Evolutionary conservation across 2,329 filamentous ascomycete species (phyloP).

Genomic region (Fusarium poae): DNA sequence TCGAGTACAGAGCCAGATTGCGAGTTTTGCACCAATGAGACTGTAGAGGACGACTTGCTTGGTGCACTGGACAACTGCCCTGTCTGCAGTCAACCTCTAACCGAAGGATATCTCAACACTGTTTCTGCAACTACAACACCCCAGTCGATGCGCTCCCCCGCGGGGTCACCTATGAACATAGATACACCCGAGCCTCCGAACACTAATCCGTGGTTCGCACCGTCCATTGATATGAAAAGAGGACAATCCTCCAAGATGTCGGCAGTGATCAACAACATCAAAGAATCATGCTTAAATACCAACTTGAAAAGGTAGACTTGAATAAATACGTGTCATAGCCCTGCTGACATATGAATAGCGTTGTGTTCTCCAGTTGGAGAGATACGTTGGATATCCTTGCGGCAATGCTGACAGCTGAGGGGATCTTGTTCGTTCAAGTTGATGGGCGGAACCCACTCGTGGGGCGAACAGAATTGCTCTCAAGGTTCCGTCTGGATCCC

Average conservation of each 20-base stretch:
- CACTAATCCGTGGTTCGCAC: too few relatives aligned
- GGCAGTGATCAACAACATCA: not conserved
- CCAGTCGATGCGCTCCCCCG: not conserved
- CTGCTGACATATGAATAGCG: not conserved
- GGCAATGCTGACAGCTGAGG: not conserved
- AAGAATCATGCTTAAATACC: rapidly evolving
- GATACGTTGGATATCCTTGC: not conserved
- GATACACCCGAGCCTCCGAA: not conserved
- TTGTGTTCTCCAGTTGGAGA: not conserved
- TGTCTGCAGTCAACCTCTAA: not conserved
- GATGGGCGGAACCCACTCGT: not conserved
- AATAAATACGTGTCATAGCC: rapidly evolving
- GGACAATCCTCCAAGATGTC: not conserved
- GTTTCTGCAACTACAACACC: not conserved
- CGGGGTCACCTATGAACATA: rapidly evolving
- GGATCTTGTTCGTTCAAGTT: rapidly evolving
- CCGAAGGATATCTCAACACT: rapidly evolving
- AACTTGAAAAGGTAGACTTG: not conserved
- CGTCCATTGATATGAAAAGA: not conserved
- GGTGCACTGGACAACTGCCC: not conserved
- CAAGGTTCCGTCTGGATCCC: not conserved
- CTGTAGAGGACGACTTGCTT: not conserved
- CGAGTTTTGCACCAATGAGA: not conserved
- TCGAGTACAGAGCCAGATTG: rapidly evolving
- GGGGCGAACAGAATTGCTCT: not conserved